Base-by-base conservation (phyloP, 768 basidiomycete species). In the Pleurotus eryngii region DNA sequence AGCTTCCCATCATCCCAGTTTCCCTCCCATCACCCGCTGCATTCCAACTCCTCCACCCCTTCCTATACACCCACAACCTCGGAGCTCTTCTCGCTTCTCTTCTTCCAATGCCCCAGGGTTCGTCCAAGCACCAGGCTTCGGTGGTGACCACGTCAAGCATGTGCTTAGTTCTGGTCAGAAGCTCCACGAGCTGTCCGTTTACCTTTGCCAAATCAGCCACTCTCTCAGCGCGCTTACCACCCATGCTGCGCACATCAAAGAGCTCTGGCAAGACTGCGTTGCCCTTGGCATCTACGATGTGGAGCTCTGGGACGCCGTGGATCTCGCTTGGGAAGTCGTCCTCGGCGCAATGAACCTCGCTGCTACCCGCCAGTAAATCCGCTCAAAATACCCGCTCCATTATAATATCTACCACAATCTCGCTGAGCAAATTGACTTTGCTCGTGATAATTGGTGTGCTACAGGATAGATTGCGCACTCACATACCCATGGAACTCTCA, bases 281-380 rank as follows among this genome's bases (percentile, higher is more conserved):
- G 81, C 84, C 9, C 82, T 93, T 39, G 91, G 91, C 18, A 67
- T 93, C 5, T 79, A 80, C 61, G 88, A 91, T 63, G 77, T 81
- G 38, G 83, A 85, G 56, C 74, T 93, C 38, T 94, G 91, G 92
- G 82, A 84, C 55, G 82, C 83, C 30, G 73, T 94, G 61, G 86
- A 91, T 63, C 80, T 87, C 61, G 88, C 89, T 18, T 93, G 90
- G 88, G 87, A 89, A 65, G 79, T 92, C 64, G 78, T 90, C 45
- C 76, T 82, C 45, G 80, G 80, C 38, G 80, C 81, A 1, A 73
- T 83, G 60, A 80, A 79, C 63, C 65, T 81, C 49, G 79, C 78
- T 37, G 76, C 76, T 35, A 67, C 71, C 35, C 69, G 64, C 55
- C 68, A 74, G 17, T 75, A 67, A 64, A 58, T 30, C 42, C 57